Evolutionary conservation across 2,329 filamentous ascomycete species (phyloP), one percentile per base, ranked within the genome.

Genomic region (Kalaharituber pfeilii): DNA sequence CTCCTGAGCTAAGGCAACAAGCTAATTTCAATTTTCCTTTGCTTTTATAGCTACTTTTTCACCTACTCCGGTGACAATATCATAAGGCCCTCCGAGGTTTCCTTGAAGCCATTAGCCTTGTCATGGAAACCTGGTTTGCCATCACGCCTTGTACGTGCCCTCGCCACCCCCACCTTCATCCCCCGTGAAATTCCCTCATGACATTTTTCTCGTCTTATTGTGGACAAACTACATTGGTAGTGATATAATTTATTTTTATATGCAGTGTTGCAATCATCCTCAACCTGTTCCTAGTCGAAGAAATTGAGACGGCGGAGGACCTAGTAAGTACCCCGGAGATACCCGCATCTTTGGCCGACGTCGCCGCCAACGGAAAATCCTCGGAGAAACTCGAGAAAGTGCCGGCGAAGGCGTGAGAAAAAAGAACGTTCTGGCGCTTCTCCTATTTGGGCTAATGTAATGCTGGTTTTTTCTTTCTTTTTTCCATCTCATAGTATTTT

Each of bases 31-130:
- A n/a, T 36, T n/a, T 36, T 36, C 30, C 30, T 9, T 36, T 36
- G n/a, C 11, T 25, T 39, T 47, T 22, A 86, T 64, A 67, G 70
- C 56, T 73, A 76, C 57, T 77, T 91, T 52, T 86, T 91, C 66
- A 82, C 80, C 2, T 88, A 88, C 65, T 65, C 66, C 0, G 84
- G 84, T 9, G 67, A 73, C 56, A 86, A n/a, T n/a, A n/a, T n/a
- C n/a, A 88, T 68, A 75, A 73, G 57, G 74, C 76, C 2, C 75
- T 89, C 2, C 69, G 74, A 49, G 85, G 85, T 2, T 86, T 91
- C 67, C 75, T 83, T 56, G 81, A 88, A 62, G 84, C 84, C 51
- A 80, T 86, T 55, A 73, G 75, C 3, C 70, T 88, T 39, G 72
- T 87, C 55, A 81, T 86, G 76, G 76, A 82, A 68, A 86, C 63